These are phyloP conservation scores for Teunomyces cretensis DNA, from an alignment of 805 yeast genomes.

Conservation along the genomic window DNA sequence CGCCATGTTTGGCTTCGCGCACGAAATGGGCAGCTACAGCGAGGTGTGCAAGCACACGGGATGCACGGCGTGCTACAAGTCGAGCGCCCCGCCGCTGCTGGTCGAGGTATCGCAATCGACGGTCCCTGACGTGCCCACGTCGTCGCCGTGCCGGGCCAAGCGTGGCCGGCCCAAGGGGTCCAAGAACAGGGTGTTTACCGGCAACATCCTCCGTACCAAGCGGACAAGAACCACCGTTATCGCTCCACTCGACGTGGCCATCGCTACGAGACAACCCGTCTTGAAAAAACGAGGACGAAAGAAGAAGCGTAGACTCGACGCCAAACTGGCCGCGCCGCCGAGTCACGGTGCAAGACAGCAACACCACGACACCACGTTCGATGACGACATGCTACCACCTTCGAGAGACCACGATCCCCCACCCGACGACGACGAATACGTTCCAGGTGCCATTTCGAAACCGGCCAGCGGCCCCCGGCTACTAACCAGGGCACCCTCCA, in stretches of 20 bases:
- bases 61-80: background rate
- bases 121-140: background rate
- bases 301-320: background rate
- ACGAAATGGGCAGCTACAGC: background rate
- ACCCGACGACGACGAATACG: constrained; percentile 1
- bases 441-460: background rate
- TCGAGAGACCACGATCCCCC: no score
- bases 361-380: background rate
- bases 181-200: background rate
- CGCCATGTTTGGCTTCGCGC: background rate
- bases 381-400: no score
- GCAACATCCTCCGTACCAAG: background rate
- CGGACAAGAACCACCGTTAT: background rate
- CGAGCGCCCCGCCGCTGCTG: background rate
- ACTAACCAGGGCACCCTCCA: background rate
- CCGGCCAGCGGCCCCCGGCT: background rate
- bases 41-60: background rate
- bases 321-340: no score
- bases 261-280: no score
- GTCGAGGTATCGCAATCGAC: background rate
- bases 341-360: no score
- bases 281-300: background rate
- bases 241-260: no score
- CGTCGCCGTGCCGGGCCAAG: background rate
- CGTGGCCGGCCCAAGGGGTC: constrained; percentile 3